Conservation (phyloP, 768 basidiomycete genomes). For the Thelephora aurantiotincta region DNA sequence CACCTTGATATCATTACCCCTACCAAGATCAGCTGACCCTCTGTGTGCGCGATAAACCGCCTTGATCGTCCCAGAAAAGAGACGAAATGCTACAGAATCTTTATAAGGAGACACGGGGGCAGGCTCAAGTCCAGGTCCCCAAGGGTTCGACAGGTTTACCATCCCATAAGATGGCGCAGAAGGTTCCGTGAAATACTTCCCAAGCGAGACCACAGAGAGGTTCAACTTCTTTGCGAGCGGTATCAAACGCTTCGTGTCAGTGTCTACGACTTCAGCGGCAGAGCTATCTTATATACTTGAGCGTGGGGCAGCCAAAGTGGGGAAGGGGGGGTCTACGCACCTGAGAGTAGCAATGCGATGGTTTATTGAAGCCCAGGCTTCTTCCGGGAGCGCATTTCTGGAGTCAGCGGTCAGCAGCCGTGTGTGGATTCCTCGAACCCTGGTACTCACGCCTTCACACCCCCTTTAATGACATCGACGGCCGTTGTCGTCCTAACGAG, state of each 20-base stretch:
- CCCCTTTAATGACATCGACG: constrained; percentile 39
- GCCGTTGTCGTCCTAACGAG: constrained; percentile 65
- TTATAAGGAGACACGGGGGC: constrained; percentile 44
- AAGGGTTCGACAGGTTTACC: constrained; percentile 36
- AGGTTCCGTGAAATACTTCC: constrained; percentile 20
- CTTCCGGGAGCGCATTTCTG: constrained; percentile 65
- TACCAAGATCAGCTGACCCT: too few relatives aligned
- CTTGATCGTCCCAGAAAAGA: constrained; percentile 22
- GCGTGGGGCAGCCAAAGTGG: neutral
- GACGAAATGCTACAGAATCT: constrained; percentile 15
- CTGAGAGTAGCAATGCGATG: constrained; percentile 55
- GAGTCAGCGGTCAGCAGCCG: neutral
- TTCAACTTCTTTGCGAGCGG: constrained; percentile 38
- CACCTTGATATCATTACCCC: constrained; percentile 7
- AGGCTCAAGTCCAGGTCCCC: constrained; percentile 39
- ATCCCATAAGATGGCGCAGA: constrained; percentile 25
- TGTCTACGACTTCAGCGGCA: constrained; percentile 28
- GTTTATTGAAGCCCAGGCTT: constrained; percentile 53
- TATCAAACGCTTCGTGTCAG: constrained; percentile 27
- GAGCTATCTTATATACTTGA: too few relatives aligned
- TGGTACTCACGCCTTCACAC: constrained; percentile 11
- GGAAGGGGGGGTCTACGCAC: constrained; percentile 15
- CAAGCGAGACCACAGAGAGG: constrained; percentile 47
- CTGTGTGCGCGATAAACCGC: constrained; percentile 20
- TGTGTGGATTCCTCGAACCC: too few relatives aligned